Evolutionary conservation across 305 asterid genomes (phyloP).

Genomic region (Vinca major): DNA sequence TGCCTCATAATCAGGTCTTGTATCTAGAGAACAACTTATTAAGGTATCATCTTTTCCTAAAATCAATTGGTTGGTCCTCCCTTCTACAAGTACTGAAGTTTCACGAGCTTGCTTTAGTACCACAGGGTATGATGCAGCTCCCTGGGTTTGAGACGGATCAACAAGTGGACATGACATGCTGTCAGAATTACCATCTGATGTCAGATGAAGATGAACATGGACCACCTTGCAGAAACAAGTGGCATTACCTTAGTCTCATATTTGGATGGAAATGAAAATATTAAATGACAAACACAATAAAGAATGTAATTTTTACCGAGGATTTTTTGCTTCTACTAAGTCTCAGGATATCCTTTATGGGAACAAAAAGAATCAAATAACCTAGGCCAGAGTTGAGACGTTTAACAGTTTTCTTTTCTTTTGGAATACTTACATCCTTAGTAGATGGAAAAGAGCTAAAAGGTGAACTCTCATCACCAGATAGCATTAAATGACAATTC

Average conservation of each 20-base stretch:
- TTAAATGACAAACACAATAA: background rate
- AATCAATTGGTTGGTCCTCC: slow-evolving; percentile 21
- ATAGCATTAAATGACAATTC: background rate
- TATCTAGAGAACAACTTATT: slow-evolving; percentile 20
- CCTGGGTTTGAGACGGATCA: slow-evolving; percentile 27
- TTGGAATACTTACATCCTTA: background rate
- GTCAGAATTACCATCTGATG: slow-evolving; percentile 39
- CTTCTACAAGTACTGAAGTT: slow-evolving; percentile 21
- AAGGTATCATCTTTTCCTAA: slow-evolving; percentile 17
- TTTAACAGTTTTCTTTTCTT: background rate
- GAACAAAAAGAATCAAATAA: too few relatives aligned
- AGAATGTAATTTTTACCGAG: background rate
- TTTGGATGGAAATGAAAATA: background rate
- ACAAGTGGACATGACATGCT: slow-evolving; percentile 17
- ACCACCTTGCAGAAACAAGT: slow-evolving; percentile 43
- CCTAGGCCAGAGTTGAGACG: background rate
- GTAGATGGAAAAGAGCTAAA: background rate
- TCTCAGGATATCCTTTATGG: too few relatives aligned
- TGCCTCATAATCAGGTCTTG: slow-evolving; percentile 22
- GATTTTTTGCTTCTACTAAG: too few relatives aligned
- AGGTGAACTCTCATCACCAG: background rate
- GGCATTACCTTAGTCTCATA: background rate
- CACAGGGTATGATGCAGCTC: slow-evolving; percentile 12
- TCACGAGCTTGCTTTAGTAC: slow-evolving; percentile 23
- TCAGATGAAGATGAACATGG: slow-evolving; percentile 47